Percentiles rank a stretch among this genome's conserved stretches.
Evolutionary conservation across 1,284 basidiomycete genomes (phyloP).

Genomic region (Ustilago shanxiensis): DNA sequence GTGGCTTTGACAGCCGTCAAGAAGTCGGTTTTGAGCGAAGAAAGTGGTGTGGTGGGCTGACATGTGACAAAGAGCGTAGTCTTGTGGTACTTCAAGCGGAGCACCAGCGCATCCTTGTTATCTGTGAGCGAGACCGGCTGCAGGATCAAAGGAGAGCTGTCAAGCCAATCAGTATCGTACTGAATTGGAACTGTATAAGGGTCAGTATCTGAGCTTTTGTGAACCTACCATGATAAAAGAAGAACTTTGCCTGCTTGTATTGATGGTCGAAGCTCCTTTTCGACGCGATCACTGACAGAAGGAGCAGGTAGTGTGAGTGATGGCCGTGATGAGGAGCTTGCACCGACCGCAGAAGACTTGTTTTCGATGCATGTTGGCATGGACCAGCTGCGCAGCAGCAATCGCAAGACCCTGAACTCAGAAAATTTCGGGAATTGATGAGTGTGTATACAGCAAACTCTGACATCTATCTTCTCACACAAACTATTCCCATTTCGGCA

Average conservation of each 20-base stretch:
- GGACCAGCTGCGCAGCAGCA: not conserved
- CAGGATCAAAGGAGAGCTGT: not conserved
- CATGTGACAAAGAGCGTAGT: conserved; percentile 45
- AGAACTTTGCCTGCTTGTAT: not conserved
- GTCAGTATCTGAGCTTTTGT: not conserved
- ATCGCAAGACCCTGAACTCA: not conserved
- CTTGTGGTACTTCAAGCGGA: conserved; percentile 52
- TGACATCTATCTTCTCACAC: not conserved
- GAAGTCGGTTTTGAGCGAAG: conserved; percentile 35
- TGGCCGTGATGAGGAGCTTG: not conserved
- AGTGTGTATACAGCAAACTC: not conserved
- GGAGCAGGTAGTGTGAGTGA: not conserved
- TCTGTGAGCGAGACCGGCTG: conserved; percentile 35
- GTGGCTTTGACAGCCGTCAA: conserved; percentile 28
- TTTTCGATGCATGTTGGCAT: not conserved
- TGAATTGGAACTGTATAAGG: too few species aligned
- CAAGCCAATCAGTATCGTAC: not conserved
- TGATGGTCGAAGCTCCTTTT: too few species aligned
- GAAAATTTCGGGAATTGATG: not conserved
- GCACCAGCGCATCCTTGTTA: conserved; percentile 41
- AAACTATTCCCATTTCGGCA: not conserved
- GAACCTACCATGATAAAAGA: not conserved
- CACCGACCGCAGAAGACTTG: not conserved
- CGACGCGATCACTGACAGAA: too few species aligned
- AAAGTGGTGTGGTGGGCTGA: conserved; percentile 26